These are phyloP conservation scores for Entonaema liquescens DNA, from an alignment of 495 filamentous ascomycete genomes.

Conservation along the genomic window DNA sequence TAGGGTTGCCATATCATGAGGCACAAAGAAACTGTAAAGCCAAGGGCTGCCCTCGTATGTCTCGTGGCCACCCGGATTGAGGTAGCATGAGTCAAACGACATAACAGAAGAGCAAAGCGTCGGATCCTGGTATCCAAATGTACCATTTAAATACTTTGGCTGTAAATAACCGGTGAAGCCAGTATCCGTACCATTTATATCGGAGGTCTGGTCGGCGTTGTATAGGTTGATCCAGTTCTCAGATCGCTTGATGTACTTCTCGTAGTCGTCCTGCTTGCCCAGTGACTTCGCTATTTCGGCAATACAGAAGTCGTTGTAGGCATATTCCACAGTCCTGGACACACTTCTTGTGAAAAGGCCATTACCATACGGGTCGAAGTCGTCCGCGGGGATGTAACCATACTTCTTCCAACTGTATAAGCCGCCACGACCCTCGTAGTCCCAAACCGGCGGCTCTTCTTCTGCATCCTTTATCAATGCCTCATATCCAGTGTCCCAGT, in stretches of 20 bases:
- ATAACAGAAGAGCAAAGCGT: slow-evolving; percentile 54
- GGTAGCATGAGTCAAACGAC: slow-evolving; percentile 64
- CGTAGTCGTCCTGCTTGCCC: slow-evolving; percentile 61
- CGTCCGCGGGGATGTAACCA: slow-evolving; percentile 69
- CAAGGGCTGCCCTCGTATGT: slow-evolving; percentile 73
- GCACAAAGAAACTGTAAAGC: slow-evolving; percentile 72
- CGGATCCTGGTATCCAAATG: slow-evolving; percentile 71
- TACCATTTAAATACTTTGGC: slow-evolving; percentile 66
- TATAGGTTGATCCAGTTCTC: slow-evolving; percentile 72
- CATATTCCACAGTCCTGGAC: slow-evolving; percentile 75
- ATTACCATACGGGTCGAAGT: slow-evolving; percentile 68
- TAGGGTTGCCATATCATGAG: slow-evolving; percentile 69
- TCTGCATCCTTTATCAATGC: slow-evolving; percentile 75
- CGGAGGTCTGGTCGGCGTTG: slow-evolving; percentile 65
- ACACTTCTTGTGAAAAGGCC: slow-evolving; percentile 71
- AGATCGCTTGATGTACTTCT: slow-evolving; percentile 65
- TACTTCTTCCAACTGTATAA: slow-evolving; percentile 69
- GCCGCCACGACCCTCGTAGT: slow-evolving; percentile 71
- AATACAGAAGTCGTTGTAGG: slow-evolving; percentile 77
- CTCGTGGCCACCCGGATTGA: slow-evolving; percentile 66
- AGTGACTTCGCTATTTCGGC: slow-evolving; percentile 65
- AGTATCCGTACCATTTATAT: slow-evolving; percentile 63
- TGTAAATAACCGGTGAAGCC: slow-evolving; percentile 73
- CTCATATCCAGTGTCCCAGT: slow-evolving; percentile 72
- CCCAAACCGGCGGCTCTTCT: slow-evolving; percentile 71